Evolutionary conservation across 345 rosid genomes (phyloP), one percentile per base, ranked within the genome.

Genomic region (Bretschneidera sinensis): DNA sequence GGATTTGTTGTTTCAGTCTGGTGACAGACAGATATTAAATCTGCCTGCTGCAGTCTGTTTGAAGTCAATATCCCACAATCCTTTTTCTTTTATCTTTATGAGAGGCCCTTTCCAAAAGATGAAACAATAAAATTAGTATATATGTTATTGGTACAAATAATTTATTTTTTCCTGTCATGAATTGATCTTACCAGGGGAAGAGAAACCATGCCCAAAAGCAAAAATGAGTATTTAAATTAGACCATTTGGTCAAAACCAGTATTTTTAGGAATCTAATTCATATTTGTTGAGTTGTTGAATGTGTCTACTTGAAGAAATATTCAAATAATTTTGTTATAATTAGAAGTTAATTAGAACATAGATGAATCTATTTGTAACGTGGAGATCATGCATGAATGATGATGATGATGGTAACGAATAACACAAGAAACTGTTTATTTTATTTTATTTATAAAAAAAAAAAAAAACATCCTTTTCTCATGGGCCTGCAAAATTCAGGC

Each of bases 401-500:
- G 55, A 19, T 51, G 33, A 45, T 19, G 9, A n/a, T n/a, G n/a
- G n/a, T 4, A 54, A 54, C 48, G 28, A 34, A 53, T 53, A n/a
- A 55, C 61, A 63, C 48, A 23, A 60, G 66, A 48, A 50, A 52
- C 28, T 50, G 60, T 15, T n/a, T 48, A 17, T 24, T n/a, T n/a
- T n/a, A n/a, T n/a, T n/a, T n/a, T n/a, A n/a, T n/a, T n/a, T n/a
- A n/a, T n/a, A n/a, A n/a, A n/a, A n/a, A n/a, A n/a, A n/a, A n/a
- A 10, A 1, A 17, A 51, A 55, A 54, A 59, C 64, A 62, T 55
- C 63, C 51, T 54, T 58, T 66, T 66, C 34, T 54, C 69, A 77
- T 63, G 78, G 59, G 61, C 43, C 74, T 49, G 80, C 87, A 70
- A 75, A 71, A 70, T 70, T 76, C 75, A 70, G 78, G 82, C 80